phyloP scores from a whole-genome alignment of 805 yeast genomes.

The Phaffomyces opuntiae region DNA sequence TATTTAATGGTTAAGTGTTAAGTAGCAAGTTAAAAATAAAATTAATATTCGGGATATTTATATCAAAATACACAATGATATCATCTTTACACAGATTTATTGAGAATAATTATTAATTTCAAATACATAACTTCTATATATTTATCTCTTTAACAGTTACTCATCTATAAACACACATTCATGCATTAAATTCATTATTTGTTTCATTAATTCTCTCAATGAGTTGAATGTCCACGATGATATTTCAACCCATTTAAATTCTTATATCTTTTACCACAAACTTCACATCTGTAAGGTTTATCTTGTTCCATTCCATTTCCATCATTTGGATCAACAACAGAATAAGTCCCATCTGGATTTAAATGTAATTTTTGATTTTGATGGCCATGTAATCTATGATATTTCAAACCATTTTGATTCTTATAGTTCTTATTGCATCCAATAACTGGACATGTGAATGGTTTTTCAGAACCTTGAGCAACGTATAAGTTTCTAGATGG shows the following conservation, averaged over 20 bases:
- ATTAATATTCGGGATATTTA: too few species aligned
- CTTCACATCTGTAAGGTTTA: constrained; percentile 97
- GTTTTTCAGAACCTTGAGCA: constrained; percentile 89
- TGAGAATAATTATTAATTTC: too few species aligned
- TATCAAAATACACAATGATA: too few species aligned
- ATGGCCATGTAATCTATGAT: constrained; percentile 94
- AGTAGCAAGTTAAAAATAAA: too few species aligned
- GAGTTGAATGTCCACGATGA: constrained; percentile 98
- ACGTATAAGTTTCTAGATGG: constrained; percentile 94
- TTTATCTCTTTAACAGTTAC: neutral
- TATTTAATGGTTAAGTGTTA: too few species aligned
- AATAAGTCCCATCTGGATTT: constrained; percentile 88
- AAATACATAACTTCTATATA: neutral
- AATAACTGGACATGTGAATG: constrained; percentile 94
- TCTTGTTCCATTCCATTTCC: constrained; percentile 95
- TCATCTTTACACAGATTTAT: too few species aligned
- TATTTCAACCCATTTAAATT: constrained; percentile 93
- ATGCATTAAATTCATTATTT: too few species aligned
- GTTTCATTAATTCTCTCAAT: constrained; percentile 30
- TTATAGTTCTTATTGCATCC: constrained; percentile 98
- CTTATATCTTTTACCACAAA: constrained; percentile 95
- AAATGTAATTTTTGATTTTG: constrained; percentile 89
- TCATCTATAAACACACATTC: neutral
- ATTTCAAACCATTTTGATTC: constrained; percentile 94
- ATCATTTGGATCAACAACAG: constrained; percentile 91